These are phyloP conservation scores for Plasmodium inui DNA, from an alignment of 169 alveolate genomes.

Conservation along the genomic window DNA sequence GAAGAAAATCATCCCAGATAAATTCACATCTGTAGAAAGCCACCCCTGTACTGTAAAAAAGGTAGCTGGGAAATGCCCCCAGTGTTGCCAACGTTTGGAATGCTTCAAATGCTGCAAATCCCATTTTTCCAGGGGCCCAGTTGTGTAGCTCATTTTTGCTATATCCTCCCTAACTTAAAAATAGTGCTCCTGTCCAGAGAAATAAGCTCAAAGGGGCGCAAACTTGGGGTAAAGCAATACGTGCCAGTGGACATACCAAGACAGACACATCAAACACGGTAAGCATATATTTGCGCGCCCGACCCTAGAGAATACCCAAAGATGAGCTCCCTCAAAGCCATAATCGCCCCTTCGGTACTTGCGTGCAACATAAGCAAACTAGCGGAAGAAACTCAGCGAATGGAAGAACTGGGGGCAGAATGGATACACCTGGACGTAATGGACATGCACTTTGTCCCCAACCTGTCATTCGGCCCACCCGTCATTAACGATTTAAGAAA, in stretches of 20 bases:
- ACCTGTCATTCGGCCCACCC: conserved; percentile 89
- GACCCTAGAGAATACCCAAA: neutral
- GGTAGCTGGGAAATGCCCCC: neutral
- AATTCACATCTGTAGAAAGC: neutral
- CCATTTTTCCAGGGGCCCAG: neutral
- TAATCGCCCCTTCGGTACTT: conserved; percentile 86
- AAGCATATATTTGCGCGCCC: neutral
- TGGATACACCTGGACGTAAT: conserved; percentile 85
- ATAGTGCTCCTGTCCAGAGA: neutral
- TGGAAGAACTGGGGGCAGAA: conserved; percentile 82
- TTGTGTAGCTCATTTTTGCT: neutral
- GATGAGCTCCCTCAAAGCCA: conserved; percentile 54
- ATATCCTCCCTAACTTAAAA: neutral
- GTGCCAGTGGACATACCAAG: neutral
- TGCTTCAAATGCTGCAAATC: neutral
- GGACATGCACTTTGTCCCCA: conserved; percentile 90
- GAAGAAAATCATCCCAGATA: neutral
- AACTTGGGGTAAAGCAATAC: neutral
- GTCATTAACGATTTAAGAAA: conserved; percentile 84
- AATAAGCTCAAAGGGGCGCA: neutral
- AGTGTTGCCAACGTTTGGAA: neutral
- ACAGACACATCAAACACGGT: neutral
- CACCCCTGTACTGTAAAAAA: neutral
- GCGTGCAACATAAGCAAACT: conserved; percentile 81
- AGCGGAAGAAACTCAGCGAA: conserved; percentile 80